These are phyloP conservation scores for Daldinia vernicosa DNA, from an alignment of 495 filamentous ascomycete species.

Conservation along the genomic window DNA sequence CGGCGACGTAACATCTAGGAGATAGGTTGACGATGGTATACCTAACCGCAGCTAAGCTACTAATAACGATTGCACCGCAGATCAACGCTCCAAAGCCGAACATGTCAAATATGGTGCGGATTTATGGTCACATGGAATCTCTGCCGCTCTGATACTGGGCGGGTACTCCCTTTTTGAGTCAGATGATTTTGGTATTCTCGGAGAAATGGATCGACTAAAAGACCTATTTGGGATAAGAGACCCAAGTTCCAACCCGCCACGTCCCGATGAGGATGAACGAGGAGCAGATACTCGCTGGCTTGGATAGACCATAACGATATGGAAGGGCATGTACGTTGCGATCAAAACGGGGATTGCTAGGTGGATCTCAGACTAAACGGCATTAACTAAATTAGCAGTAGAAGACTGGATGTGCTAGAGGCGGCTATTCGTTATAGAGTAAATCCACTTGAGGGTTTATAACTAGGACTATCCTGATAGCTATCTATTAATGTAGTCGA, in stretches of 20 bases:
- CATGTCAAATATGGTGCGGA: background rate
- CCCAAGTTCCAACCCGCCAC: constrained; percentile 5
- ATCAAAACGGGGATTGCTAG: background rate
- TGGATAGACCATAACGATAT: constrained; percentile 6
- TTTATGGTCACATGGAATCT: constrained; percentile 18
- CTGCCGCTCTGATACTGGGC: constrained; percentile 14
- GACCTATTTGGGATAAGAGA: constrained; percentile 17
- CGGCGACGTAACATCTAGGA: background rate
- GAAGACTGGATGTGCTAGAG: constrained; percentile 1
- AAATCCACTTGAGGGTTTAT: constrained; percentile 28
- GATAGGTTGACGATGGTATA: constrained; percentile 12
- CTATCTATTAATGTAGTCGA: constrained; percentile 9
- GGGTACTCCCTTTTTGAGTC: constrained; percentile 13
- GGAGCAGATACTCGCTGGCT: background rate
- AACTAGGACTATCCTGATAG: background rate
- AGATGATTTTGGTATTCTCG: constrained; percentile 21
- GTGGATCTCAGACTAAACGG: constrained; percentile 26
- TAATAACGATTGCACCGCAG: constrained; percentile 9
- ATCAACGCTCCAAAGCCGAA: background rate
- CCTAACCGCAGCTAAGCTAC: constrained; percentile 24
- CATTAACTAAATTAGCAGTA: constrained; percentile 12
- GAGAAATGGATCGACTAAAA: constrained; percentile 19
- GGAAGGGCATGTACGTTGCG: background rate
- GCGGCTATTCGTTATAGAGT: constrained; percentile 15
- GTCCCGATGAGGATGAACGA: constrained; percentile 12